Base-by-base conservation (phyloP, 805 yeast genomes). In the Nakazawaea wyomingensis region DNA sequence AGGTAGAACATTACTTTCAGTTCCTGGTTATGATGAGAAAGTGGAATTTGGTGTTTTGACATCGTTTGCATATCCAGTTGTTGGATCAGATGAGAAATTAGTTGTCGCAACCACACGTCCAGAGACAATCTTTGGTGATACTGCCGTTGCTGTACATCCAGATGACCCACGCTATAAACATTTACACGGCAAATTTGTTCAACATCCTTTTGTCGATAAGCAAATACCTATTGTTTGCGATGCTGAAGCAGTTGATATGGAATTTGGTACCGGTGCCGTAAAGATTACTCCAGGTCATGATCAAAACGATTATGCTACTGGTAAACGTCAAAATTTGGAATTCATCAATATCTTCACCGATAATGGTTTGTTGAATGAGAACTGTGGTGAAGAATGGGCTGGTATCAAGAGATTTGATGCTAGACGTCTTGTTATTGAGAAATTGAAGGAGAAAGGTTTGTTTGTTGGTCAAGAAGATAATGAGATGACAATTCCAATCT, bases 231-330 rank as follows among this genome's bases (percentile, higher is more conserved):
- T 93, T 59, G 70, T 93, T 49, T 79, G 89, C 41, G 99, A 93
- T 62, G 61, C 81, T 31, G 96, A 87, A 66, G 93, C 97, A 32
- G 99, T 93, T 51, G 99, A 93, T 65, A 93, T 93, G 98, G 96
- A 86, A 64, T 93, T 93, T 54, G 99, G 99, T 76, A 93, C 99
- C 49, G 99, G 99, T 82, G 99, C 99, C 38, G 99, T 93, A 49
- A 93, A 93, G 69, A 93, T 93, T 62, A 93, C 99, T 11, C 99
- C 99, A 47, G 97, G 96, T 34, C 99, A 93, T 66, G 99, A 93
- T 68, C 85, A 81, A 57, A 93, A 93, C 75, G 99, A 93, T 87
- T 89, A 87, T 76, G 76, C 72, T 60, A 88, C 96, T 43, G 99
- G 99, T 71, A 90, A 86, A 71, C 89, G 99, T 71, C 86, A 88